Conservation (phyloP, 1,139 yeast genomes). For the Yamadazyma trypodendri region DNA sequence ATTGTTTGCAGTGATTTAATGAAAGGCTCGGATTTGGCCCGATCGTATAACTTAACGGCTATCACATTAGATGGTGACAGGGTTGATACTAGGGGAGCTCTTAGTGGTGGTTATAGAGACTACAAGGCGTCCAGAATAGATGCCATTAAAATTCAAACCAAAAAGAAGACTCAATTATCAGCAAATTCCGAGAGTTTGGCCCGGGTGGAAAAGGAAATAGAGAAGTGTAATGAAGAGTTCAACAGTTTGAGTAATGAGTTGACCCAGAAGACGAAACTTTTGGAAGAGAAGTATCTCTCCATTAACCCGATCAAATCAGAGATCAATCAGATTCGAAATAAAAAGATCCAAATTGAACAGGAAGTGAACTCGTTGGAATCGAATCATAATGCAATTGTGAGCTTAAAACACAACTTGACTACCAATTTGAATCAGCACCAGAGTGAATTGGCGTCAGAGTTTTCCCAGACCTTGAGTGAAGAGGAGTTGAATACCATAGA, state of each 20-base stretch:
- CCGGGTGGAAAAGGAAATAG: constrained; percentile 22
- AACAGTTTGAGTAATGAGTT: constrained; percentile 43
- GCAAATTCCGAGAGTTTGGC: constrained; percentile 30
- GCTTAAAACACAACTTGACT: constrained; percentile 26
- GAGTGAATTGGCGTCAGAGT: constrained; percentile 54
- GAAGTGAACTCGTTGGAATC: constrained; percentile 32
- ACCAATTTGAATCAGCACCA: constrained; percentile 38
- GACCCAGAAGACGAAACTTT: constrained; percentile 38
- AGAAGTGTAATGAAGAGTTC: constrained; percentile 25
- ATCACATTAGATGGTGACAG: constrained; percentile 92
- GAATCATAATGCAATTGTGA: constrained; percentile 21
- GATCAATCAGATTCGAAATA: constrained; percentile 39
- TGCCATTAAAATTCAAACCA: constrained; percentile 55
- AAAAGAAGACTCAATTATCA: constrained; percentile 48
- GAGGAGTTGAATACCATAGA: constrained; percentile 40
- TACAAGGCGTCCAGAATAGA: constrained; percentile 67
- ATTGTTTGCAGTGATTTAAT: constrained; percentile 73
- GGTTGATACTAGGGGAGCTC: constrained; percentile 77
- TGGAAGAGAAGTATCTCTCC: constrained; percentile 34
- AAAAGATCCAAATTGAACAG: constrained; percentile 42
- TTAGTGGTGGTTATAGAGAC: constrained; percentile 89
- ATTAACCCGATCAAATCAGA: constrained; percentile 46
- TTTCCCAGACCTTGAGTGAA: constrained; percentile 50
- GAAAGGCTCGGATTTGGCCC: constrained; percentile 69
- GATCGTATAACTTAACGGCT: constrained; percentile 62